Conservation (phyloP, 2,329 filamentous ascomycete species). For the Ascosphaera apis region DNA sequence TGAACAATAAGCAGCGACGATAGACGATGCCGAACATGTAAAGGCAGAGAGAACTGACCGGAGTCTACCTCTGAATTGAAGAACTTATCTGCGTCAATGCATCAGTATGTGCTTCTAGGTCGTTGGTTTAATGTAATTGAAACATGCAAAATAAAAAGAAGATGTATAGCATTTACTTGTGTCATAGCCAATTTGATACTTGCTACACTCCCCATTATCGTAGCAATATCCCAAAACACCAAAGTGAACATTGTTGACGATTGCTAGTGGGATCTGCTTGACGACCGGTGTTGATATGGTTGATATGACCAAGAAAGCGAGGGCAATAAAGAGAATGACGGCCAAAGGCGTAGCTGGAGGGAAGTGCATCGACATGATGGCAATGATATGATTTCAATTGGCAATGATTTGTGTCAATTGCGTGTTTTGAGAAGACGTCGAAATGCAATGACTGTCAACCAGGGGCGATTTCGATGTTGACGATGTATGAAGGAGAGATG, state of each 20-base stretch:
- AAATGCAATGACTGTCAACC: too few relatives aligned
- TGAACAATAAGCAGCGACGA: slow-evolving; percentile 81
- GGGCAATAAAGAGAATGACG: slow-evolving; percentile 63
- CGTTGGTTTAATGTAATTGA: background rate
- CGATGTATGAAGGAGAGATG: too few relatives aligned
- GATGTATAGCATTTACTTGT: slow-evolving; percentile 35
- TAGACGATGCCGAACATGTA: slow-evolving; percentile 43
- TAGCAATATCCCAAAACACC: slow-evolving; percentile 85
- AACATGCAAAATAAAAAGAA: background rate
- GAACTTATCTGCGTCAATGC: background rate
- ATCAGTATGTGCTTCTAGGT: background rate
- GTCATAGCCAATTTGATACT: slow-evolving; percentile 64
- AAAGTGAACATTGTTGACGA: slow-evolving; percentile 54
- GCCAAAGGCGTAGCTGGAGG: slow-evolving; percentile 84
- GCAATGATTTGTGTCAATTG: too few relatives aligned
- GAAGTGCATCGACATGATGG: too few relatives aligned
- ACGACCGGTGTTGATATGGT: slow-evolving; percentile 84
- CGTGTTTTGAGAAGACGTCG: too few relatives aligned
- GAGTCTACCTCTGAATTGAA: slow-evolving; percentile 23
- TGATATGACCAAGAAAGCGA: slow-evolving; percentile 62
- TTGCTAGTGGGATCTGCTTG: slow-evolving; percentile 59
- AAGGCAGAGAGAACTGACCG: slow-evolving; percentile 38
- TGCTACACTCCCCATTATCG: slow-evolving; percentile 38
- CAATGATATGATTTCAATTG: too few relatives aligned
- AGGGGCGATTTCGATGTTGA: too few relatives aligned